These are phyloP conservation scores for Aspergillus funiculosus DNA, from an alignment of 495 filamentous ascomycete species.

Conservation along the genomic window DNA sequence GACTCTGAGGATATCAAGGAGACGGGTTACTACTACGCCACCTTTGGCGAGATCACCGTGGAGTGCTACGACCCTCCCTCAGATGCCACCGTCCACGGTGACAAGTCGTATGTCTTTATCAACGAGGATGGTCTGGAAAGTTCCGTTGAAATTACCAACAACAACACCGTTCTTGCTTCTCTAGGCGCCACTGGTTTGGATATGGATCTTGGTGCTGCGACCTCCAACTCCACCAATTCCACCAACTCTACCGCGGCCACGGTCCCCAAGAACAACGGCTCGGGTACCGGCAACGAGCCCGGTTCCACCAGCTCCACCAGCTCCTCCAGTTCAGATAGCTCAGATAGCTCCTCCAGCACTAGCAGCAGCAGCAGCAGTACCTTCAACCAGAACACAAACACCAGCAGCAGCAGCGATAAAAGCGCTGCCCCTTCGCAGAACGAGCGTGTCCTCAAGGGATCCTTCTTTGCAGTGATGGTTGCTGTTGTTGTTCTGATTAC, in stretches of 20 bases:
- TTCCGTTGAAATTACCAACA: constrained; percentile 68
- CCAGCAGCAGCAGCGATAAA: constrained; percentile 13
- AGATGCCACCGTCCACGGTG: constrained; percentile 54
- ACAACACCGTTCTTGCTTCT: constrained; percentile 71
- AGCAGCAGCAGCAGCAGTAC: constrained; percentile 9
- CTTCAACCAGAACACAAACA: constrained; percentile 18
- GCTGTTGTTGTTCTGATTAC: constrained; percentile 51
- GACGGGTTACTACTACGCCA: constrained; percentile 84
- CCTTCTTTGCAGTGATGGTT: constrained; percentile 52
- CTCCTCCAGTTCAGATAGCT: too few relatives aligned
- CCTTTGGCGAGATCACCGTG: constrained; percentile 68
- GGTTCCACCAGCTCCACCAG: too few relatives aligned
- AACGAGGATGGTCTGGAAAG: constrained; percentile 59
- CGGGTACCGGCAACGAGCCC: constrained; percentile 28
- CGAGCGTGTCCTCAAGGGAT: constrained; percentile 46
- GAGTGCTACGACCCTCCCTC: constrained; percentile 74
- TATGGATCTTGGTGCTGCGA: constrained; percentile 51
- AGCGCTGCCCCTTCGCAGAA: constrained; percentile 33
- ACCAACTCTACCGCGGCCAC: constrained; percentile 24
- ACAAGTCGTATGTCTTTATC: constrained; percentile 71
- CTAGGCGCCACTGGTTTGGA: constrained; percentile 71
- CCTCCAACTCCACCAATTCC: constrained; percentile 26
- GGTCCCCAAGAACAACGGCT: constrained; percentile 32
- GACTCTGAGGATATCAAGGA: constrained; percentile 71
- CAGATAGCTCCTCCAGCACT: constrained; percentile 21